Evolutionary conservation across 495 filamentous ascomycete species (phyloP), one percentile per base, ranked within the genome.

Genomic region (Alectoria sarmentosa): DNA sequence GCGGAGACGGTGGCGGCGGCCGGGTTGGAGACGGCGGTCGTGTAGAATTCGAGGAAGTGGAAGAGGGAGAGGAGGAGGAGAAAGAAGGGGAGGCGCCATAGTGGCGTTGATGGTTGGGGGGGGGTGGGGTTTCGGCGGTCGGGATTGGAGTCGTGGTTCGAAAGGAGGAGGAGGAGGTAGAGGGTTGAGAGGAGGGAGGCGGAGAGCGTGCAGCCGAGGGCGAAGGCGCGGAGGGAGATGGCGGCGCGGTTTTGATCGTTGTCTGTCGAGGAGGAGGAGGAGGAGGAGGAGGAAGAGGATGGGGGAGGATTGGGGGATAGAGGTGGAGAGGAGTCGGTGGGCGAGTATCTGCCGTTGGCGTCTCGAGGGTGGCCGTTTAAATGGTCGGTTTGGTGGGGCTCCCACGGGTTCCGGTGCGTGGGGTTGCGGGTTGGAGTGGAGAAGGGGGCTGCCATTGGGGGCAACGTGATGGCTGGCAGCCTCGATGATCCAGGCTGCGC

Each of bases 21-120:
- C 0, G 91, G 90, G 77, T 97, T 98, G 76, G 89, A 89, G 30
- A 75, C 76, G 34, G 94, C 94, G 0, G 93, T 97, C 58, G 85
- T 88, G 78, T 83, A 93, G 81, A 89, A 98, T 76, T 98, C 94
- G 75, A 98, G 88, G 78, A 96, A 96, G 76, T 98, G 94, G 82
- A 97, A 97, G 62, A 88, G 72, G 21, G 86, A 84, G 62, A 98
- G 86, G 34, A 85, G 74, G 56, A 80, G 76, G 71, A 92, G 68
- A 78, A 98, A 96, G 79, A 91, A 87, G 23, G 91, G 86, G 2
- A 88, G 73, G 65, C 94, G 90, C 92, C 92, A 97, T 66, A 92
- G 80, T 0, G 83, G 78, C 36, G 74, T 76, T 9, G n/a, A n/a
- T 1, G 65, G 62, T 71, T 36, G 72, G 55, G 37, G 70, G 71